Evolutionary conservation across 208 protist genomes (phyloP), one percentile per base, ranked within the genome.

Genomic region (Histomonas meleagridis): DNA sequence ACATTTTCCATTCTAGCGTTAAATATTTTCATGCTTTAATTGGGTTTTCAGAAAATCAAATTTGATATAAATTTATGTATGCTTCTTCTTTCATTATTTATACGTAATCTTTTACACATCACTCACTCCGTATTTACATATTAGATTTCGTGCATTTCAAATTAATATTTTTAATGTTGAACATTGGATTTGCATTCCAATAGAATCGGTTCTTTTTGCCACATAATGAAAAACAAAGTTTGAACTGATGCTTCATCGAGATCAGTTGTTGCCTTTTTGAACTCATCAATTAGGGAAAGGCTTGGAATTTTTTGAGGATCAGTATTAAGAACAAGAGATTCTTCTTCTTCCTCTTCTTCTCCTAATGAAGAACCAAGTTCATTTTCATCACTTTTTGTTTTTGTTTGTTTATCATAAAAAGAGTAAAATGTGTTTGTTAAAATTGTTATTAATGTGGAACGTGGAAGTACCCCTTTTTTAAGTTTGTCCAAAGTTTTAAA

Each of bases 221-320:
- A 86, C 76, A 86, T 86, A 38, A 86, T n/a, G 16, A 86, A 86
- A 32, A 86, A 28, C 14, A 86, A 28, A n/a, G 76, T 86, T 86
- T 86, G 76, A 55, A 86, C 76, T 28, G 76, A 86, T 21, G 16
- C 26, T 55, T 86, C 46, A 49, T 48, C 76, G 3, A 86, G 46
- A 9, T 55, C 46, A 32, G 18, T n/a, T 38, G 76, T 86, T 38
- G 76, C 76, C 26, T 28, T 51, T 55, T 86, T 14, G 5, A 86
- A 32, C 16, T 86, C 76, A 86, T 86, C 46, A 38, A 86, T 26
- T 32, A 86, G 51, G 16, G 60, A 65, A 65, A 65, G n/a, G n/a
- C n/a, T 26, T 28, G 60, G 60, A n/a, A 65, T 10, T n/a, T n/a
- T 12, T 65, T 5, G 7, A 32, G 60, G 60, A 65, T 65, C 60